phyloP scores from a whole-genome alignment of 768 basidiomycete species.

The Pulveroboletus ravenelii region DNA sequence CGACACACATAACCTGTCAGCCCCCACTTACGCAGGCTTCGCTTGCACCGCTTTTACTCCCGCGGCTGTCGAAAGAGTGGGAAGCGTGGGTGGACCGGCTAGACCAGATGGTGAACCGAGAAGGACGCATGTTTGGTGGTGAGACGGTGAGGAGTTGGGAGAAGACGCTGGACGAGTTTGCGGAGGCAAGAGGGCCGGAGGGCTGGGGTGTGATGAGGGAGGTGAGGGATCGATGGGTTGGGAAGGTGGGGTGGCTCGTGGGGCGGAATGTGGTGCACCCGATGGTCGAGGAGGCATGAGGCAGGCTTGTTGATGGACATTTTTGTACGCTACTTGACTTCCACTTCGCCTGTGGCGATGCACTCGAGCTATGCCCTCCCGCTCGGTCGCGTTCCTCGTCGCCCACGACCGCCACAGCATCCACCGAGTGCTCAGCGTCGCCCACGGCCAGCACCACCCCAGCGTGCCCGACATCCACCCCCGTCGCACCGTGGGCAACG shows the following conservation, averaged over 20 bases:
- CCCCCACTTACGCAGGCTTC: constrained; percentile 60
- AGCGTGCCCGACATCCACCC: not conserved
- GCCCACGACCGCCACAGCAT: not conserved
- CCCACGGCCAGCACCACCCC: not conserved
- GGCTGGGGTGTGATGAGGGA: constrained; percentile 40
- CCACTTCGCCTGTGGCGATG: constrained; percentile 4
- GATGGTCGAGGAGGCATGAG: constrained; percentile 25
- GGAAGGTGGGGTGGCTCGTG: constrained; percentile 75
- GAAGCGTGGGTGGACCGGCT: constrained; percentile 68
- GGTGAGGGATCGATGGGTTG: constrained; percentile 62
- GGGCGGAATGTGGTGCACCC: constrained; percentile 36
- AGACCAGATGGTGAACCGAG: constrained; percentile 62
- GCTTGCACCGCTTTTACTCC: constrained; percentile 53
- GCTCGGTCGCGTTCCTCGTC: not conserved
- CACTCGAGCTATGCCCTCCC: not conserved
- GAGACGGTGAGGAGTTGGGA: constrained; percentile 71
- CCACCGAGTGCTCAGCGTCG: not conserved
- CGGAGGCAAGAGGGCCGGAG: constrained; percentile 43
- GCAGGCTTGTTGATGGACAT: not conserved
- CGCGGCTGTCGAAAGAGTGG: constrained; percentile 72
- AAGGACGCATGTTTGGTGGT: constrained; percentile 75
- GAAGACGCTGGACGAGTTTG: constrained; percentile 61
- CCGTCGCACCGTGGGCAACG: not conserved
- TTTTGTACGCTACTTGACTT: not conserved
- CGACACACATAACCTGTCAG: constrained; percentile 61